Percentiles rank a stretch among this genome's conserved stretches.
Conservation (phyloP, 1,139 yeast genomes). For the Hanseniaspora sp. region DNA sequence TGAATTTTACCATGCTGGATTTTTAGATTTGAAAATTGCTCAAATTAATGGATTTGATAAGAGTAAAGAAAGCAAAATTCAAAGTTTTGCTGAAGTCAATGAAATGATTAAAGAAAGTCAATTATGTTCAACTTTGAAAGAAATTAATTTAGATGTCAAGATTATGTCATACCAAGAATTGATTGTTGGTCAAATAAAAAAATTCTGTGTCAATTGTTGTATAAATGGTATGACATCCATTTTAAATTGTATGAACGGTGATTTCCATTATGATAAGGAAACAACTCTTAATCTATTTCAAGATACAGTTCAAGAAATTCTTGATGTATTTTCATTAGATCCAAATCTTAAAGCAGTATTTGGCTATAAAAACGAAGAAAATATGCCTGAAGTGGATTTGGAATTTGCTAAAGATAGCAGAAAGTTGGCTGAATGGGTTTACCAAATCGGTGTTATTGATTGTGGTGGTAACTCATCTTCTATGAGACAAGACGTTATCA, state of each 20-base stretch:
- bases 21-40: slow-evolving; percentile 48
- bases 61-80: slow-evolving; percentile 21
- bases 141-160: slow-evolving; percentile 34
- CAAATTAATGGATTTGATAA: slow-evolving; percentile 22
- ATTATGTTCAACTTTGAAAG: slow-evolving; percentile 26
- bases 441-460: slow-evolving; percentile 38
- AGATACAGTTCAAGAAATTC: slow-evolving; percentile 42
- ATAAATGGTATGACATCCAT: slow-evolving; percentile 76
- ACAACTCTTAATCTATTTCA: slow-evolving; percentile 31
- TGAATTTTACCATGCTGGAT: slow-evolving; percentile 53
- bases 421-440: slow-evolving; percentile 37
- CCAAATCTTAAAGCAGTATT: slow-evolving; percentile 17
- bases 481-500: slow-evolving; percentile 72
- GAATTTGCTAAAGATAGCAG: slow-evolving; percentile 32
- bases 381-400: slow-evolving; percentile 9
- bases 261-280: slow-evolving; percentile 36
- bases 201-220: slow-evolving; percentile 67
- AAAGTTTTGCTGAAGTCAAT: slow-evolving; percentile 19
- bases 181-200: slow-evolving; percentile 55
- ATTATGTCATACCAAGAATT: slow-evolving; percentile 45
- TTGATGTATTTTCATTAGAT: slow-evolving; percentile 31
- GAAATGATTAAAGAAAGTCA: slow-evolving; percentile 20
- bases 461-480: slow-evolving; percentile 59
- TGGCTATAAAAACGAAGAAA: slow-evolving; percentile 9
- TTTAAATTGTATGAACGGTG: slow-evolving; percentile 66